Evolutionary conservation across 2,329 filamentous ascomycete species (phyloP), one percentile per base, ranked within the genome.

Genomic region (Trichophyton schoenleinii): DNA sequence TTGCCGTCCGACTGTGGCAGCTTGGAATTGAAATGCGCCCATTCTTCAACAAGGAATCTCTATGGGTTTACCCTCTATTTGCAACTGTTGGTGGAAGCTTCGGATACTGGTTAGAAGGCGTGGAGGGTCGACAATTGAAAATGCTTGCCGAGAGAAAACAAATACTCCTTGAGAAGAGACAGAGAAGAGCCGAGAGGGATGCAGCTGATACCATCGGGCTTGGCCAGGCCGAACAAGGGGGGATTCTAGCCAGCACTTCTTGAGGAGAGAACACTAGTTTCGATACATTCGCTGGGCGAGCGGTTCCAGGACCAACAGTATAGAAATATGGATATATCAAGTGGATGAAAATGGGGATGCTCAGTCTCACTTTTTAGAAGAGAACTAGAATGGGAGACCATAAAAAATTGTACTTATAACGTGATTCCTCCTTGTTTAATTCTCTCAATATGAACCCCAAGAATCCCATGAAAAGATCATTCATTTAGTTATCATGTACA

Each of bases 21-120:
- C 87, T 99, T 74, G 94, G 92, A 72, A 94, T 99, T 74, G 91
- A 99, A 80, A 96, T 95, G 91, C 90, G 91, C 65, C 94, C 92
- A 59, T 87, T 96, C 76, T 89, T 97, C 82, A 86, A 87, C 78
- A 84, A 82, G 71, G 81, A 87, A 73, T 88, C 87, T 61, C 84
- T 96, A 70, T 95, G 90, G 88, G 90, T 85, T 59, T 99, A 96
- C 79, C 94, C 94, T 61, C 78, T 92, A 68, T 99, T 94, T 77
- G 91, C 86, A 63, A 83, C 83, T 68, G 84, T 90, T 65, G 91
- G 91, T 69, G 91, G 87, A 68, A 89, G 87, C 77, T 96, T 97
- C 78, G 94, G 94, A 68, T 96, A 96, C 81, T 99, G 92, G 91
- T 80, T 99, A 68, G 86, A 91, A 79, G 89, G 89, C 65, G 89